Base-by-base conservation (phyloP, 352 stramenopile genomes). In the Phytophthora pisi region DNA sequence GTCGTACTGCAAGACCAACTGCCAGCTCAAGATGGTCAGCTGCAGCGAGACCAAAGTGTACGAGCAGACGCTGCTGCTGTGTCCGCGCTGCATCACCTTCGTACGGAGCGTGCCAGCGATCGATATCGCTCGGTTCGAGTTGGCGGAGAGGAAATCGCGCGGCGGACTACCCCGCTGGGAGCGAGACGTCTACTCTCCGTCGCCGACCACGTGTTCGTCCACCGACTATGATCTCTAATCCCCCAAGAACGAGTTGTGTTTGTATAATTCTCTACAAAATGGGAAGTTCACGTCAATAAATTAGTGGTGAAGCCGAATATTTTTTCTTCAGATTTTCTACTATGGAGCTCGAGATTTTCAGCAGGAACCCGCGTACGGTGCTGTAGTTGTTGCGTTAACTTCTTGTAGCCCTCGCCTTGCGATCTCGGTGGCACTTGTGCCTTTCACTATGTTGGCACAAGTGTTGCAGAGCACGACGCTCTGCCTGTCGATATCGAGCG, bases 41-140 rank as follows among this genome's bases (percentile, higher is more conserved):
- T 71, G 56, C 57, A 57, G 62, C 47, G 62, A 66, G 23, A 71
- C 62, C 11, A 61, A 53, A 18, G 56, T 66, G 20, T 61, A 67
- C n/a, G 62, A 75, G 57, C 56, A 75, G 24, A 68, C 36, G n/a
- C 31, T 75, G 31, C 46, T 28, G 8, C n/a, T 75, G 10, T 75
- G 67, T 36, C 52, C 45, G 15, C 61, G 40, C 13, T 75, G 67
- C n/a, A 57, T 53, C 7, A 13, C 16, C 6, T 71, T 75, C 28
- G 57, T 75, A 9, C 42, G 57, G 50, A 68, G 53, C 16, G 31
- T 51, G 34, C 59, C 49, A 16, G 51, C 67, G 15, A 20, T 26
- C 7, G 62, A 70, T 16, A 64, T 75, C 45, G 67, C 67, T 31
- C 61, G 61, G 13, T 30, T 57, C 5, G 24, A 51, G 2, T 1